These are phyloP conservation scores for Aspergillus pseudoterreus DNA, from an alignment of 2,329 filamentous ascomycete genomes.

Conservation along the genomic window DNA sequence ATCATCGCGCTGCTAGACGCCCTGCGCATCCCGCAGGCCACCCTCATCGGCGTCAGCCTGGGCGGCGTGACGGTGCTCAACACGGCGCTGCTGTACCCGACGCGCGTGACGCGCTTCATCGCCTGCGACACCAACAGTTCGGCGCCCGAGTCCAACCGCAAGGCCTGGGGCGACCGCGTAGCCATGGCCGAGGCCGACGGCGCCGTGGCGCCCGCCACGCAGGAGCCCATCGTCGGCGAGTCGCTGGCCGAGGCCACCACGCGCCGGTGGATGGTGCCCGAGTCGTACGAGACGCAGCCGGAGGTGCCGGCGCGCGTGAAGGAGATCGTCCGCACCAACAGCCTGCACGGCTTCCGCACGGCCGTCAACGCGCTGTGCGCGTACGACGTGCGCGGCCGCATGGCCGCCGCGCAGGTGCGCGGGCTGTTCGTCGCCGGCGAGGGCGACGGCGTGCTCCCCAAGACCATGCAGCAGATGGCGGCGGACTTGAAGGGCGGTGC, in stretches of 20 bases:
- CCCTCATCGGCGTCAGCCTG: constrained; percentile 73
- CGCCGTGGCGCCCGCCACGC: constrained; percentile 28
- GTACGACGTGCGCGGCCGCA: constrained; percentile 48
- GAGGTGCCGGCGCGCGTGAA: constrained; percentile 56
- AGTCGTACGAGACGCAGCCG: constrained; percentile 55
- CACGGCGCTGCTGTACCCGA: constrained; percentile 64
- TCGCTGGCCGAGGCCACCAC: constrained; percentile 69
- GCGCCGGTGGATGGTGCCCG: constrained; percentile 67
- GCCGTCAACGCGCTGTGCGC: constrained; percentile 64
- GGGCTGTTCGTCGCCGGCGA: constrained; percentile 70
- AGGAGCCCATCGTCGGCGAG: constrained; percentile 56
- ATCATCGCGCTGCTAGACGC: constrained; percentile 63
- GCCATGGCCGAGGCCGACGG: constrained; percentile 59
- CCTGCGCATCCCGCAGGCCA: constrained; percentile 64
- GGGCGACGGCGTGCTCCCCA: constrained; percentile 69
- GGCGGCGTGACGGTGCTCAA: constrained; percentile 76
- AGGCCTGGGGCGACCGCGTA: constrained; percentile 76
- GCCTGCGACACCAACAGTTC: constrained; percentile 75
- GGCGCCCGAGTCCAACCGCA: constrained; percentile 68
- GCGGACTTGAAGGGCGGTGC: constrained; percentile 54
- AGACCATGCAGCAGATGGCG: constrained; percentile 75
- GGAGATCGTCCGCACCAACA: constrained; percentile 66
- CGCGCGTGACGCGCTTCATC: constrained; percentile 59
- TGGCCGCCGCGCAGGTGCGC: constrained; percentile 28
- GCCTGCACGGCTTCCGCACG: constrained; percentile 71